phyloP scores from a whole-genome alignment of 2,329 filamentous ascomycete genomes.

The Albifimbria verrucaria region DNA sequence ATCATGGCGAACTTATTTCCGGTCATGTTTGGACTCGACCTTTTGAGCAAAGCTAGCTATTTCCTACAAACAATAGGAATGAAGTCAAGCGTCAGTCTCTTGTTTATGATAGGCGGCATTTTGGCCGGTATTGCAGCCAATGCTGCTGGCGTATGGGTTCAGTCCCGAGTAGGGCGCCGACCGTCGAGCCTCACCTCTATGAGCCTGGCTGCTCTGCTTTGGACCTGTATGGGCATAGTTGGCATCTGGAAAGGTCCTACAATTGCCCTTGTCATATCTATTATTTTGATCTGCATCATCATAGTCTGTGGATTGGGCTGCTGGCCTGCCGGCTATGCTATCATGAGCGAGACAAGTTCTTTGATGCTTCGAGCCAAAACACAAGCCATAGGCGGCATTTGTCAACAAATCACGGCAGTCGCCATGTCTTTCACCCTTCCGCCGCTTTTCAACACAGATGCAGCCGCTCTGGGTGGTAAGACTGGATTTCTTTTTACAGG shows the following conservation, averaged over 20 bases:
- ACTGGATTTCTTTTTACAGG: conserved; percentile 37
- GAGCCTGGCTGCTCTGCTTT: conserved; percentile 28
- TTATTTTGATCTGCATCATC: conserved; percentile 36
- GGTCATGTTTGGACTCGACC: conserved; percentile 38
- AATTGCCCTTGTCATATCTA: conserved; percentile 2
- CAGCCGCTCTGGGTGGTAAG: conserved; percentile 34
- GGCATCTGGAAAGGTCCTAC: neutral
- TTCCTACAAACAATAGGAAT: conserved; percentile 29
- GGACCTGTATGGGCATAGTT: conserved; percentile 40
- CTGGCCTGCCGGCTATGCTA: conserved; percentile 38
- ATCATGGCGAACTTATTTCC: conserved; percentile 37
- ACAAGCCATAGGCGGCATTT: conserved; percentile 37
- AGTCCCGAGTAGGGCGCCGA: conserved; percentile 38
- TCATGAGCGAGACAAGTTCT: conserved; percentile 27
- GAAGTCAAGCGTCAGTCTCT: conserved; percentile 25
- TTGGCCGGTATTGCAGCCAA: conserved; percentile 43
- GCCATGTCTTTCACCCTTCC: conserved; percentile 19
- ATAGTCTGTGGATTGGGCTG: conserved; percentile 35
- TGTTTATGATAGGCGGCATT: conserved; percentile 45
- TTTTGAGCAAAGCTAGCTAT: conserved; percentile 39
- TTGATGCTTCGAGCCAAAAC: conserved; percentile 18
- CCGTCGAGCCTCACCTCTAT: conserved; percentile 34
- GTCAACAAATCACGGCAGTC: conserved; percentile 33
- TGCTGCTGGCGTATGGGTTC: conserved; percentile 38
- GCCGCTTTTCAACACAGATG: conserved; percentile 24